These are phyloP conservation scores for Coelastrella sp. DNA, from an alignment of 139 green algal species.

Conservation along the genomic window DNA sequence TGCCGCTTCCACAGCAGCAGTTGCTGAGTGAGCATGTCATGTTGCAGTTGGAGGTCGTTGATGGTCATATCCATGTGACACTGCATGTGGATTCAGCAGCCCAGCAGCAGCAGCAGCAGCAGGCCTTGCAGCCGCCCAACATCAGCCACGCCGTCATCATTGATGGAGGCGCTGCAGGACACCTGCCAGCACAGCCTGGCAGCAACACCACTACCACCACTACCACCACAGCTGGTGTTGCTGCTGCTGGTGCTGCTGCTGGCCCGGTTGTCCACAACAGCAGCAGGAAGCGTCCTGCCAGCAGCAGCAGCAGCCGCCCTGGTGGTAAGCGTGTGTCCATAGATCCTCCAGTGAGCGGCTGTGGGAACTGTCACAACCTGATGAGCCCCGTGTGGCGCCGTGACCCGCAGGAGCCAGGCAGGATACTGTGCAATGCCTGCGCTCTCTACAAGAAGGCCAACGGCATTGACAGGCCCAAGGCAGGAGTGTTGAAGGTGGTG, in stretches of 20 bases:
- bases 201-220: not conserved
- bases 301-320: not conserved
- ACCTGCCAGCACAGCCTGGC: not conserved
- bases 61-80: not conserved
- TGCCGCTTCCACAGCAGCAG: not conserved
- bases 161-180: not conserved
- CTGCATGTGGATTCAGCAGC: too few relatives aligned
- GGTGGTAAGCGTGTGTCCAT: not conserved
- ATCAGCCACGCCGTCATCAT: not conserved
- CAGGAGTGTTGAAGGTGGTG: not conserved
- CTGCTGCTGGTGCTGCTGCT: not conserved
- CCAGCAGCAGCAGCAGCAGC: conserved; percentile 6
- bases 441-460: not conserved
- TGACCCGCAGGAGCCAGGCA: not conserved
- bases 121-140: not conserved
- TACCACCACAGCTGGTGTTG: not conserved
- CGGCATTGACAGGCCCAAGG: not conserved
- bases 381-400: not conserved
- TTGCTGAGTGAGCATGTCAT: not conserved
- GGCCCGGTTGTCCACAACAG: not conserved
- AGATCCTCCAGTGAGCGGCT: not conserved
- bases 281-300: not conserved
- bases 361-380: not conserved
- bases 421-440: not conserved
- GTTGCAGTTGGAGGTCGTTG: not conserved